A percentile compares a stretch with the other conserved stretches of the same genome.
These are phyloP conservation scores for Hibiscus mutabilis DNA, from an alignment of 345 rosid species.

Conservation along the genomic window DNA sequence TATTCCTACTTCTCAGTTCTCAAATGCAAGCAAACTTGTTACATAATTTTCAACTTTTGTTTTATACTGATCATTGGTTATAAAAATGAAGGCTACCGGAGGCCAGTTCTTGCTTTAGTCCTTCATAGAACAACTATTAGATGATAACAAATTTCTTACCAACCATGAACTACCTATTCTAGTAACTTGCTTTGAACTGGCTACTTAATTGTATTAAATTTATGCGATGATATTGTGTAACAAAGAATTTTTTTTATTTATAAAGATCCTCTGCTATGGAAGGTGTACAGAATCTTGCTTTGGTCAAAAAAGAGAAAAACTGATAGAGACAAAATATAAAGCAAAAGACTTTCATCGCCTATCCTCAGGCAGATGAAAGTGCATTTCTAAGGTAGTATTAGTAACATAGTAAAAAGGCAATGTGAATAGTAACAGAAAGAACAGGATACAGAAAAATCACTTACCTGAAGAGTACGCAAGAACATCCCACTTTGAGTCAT, in stretches of 20 bases:
- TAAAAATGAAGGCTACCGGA: background rate
- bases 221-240: background rate
- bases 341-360: background rate
- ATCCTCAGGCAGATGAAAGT: background rate
- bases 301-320: background rate
- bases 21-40: background rate
- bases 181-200: background rate
- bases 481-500: constrained; percentile 82
- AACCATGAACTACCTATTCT: background rate
- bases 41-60: background rate
- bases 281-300: background rate
- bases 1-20: background rate
- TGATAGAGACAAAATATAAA: background rate
- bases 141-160: background rate
- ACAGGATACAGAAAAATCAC: background rate
- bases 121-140: too few relatives aligned
- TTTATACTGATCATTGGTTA: background rate
- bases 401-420: background rate
- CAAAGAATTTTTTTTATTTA: background rate
- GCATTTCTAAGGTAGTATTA: background rate
- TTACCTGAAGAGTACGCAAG: constrained; percentile 63
- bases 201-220: background rate
- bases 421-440: background rate
- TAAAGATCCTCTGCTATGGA: background rate
- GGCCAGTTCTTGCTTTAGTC: background rate